Percentiles rank a stretch among this genome's conserved stretches.
Conservation (phyloP, 371 early-diverging fungal genomes). For the Apophysomyces elegans region DNA sequence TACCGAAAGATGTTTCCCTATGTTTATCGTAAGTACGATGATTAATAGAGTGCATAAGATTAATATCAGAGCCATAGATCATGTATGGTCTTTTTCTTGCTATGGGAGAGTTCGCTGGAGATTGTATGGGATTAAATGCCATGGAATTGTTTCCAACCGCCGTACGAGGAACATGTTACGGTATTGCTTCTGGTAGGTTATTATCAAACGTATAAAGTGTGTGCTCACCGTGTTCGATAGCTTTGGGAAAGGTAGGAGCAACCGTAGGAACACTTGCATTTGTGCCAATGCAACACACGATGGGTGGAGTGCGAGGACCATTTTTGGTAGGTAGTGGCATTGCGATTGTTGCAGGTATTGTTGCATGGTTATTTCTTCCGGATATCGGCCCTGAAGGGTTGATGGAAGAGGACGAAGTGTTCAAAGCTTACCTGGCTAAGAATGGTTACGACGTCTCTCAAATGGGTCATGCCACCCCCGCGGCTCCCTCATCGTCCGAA, state of each 20-base stretch:
- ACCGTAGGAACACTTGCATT: constrained; percentile 42
- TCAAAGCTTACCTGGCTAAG: constrained; percentile 42
- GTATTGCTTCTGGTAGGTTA: constrained; percentile 36
- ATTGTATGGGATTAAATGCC: constrained; percentile 54
- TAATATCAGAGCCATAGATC: constrained; percentile 19
- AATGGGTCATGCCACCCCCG: constrained; percentile 29
- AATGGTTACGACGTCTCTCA: constrained; percentile 50
- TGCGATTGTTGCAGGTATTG: constrained; percentile 27
- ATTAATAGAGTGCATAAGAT: background rate
- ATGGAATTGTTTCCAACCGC: constrained; percentile 57
- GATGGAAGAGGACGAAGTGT: constrained; percentile 53
- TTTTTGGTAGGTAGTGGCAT: constrained; percentile 39
- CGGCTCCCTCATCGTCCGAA: background rate
- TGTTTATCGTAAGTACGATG: constrained; percentile 43
- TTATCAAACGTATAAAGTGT: background rate
- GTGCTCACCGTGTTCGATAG: constrained; percentile 25
- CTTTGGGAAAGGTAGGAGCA: constrained; percentile 50
- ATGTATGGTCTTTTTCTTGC: constrained; percentile 61
- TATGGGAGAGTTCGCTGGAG: constrained; percentile 61
- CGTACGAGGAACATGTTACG: constrained; percentile 60
- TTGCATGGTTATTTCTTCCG: constrained; percentile 35
- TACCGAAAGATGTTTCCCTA: constrained; percentile 42
- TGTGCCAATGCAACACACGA: constrained; percentile 33
- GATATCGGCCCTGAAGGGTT: constrained; percentile 39
- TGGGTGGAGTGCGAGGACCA: constrained; percentile 32